Evolutionary conservation across 768 basidiomycete genomes (phyloP), one percentile per base, ranked within the genome.

Genomic region (Chalciporus sphaerocephalus): DNA sequence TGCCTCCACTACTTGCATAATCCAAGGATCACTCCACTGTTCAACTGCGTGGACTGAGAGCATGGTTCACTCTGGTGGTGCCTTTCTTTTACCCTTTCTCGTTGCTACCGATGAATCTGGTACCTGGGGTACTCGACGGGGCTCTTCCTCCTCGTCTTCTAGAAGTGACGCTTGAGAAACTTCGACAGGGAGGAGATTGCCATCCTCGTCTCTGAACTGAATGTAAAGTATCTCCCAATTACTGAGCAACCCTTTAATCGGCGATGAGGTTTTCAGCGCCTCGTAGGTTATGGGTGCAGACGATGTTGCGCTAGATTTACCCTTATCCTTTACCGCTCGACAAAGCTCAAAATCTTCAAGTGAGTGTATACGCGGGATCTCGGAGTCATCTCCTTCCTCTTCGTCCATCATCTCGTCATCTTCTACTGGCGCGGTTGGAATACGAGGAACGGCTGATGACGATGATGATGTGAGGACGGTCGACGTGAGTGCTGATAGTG

Each of bases 151-250:
- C 1, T 84, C 81, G 18, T 85, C 85, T 37, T 83, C 83, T 17
- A 75, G 60, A 45, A 85, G 62, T 11, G 78, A 67, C 8, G 83
- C 82, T 22, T 78, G 68, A 10, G 73, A 75, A 18, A 79, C 79
- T 30, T 77, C 66, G 30, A 89, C 75, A 11, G 85, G 82, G 8
- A 76, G 61, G 38, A 83, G 69, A 34, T 75, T 65, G 44, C 87
- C 82, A 38, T 74, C 69, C 27, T 70, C 63, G 57, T 84, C 76
- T 52, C 72, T 77, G 53, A 88, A 88, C 57, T 80, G 83, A 25
- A 91, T 57, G 54, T 79, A 88, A 16, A 90, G 49, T 12, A 65
- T 66, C 32, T 88, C 87, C 83, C 86, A 91, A 42, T 79, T 80
- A 2, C 61, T 58, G 40, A 87, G 64, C 4, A 72, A 66, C 41